Evolutionary conservation across 805 yeast genomes (phyloP), one percentile per base, ranked within the genome.

Genomic region (Zygosaccharomyces gambellarensis): DNA sequence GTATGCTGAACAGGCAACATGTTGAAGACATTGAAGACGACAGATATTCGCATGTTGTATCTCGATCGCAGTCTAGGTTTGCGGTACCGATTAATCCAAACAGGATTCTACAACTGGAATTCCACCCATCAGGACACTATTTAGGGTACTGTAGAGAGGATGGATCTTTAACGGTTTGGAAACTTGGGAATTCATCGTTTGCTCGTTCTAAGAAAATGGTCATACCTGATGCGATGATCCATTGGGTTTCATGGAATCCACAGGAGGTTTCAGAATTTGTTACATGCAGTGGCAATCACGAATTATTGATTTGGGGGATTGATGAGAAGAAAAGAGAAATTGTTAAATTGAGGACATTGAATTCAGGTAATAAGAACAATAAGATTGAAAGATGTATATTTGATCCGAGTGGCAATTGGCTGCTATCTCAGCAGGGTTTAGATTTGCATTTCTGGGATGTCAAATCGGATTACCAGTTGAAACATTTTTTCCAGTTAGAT

Each of bases 401-500:
- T 58, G 74, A 78, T 12, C 66, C 71, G 3, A 79, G 74, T 56
- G 83, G 85, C 0, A 64, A 65, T 29, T 64, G 71, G 54, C 54
- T 83, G 29, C 67, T 73, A 2, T 78, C 73, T 11, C 72, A 72
- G 2, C 76, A 77, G 25, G 62, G 72, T 45, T 71, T 73, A 17
- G 63, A 61, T 3, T 41, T 81, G 0, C 51, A 58, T 7, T 51
- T 80, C 3, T 69, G 69, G 43, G 65, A 71, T 27, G 70, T 69
- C 1, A 46, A 46, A 9, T 56, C 64, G 3, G 67, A 69, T 48
- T 71, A 69, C 51, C 52, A 40, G 63, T 63, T 46, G 8, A 65
- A 34, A 5, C 36, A 50, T 28, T 29, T 44, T 2, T 45, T 38
- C 14, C 47, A 50, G 2, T 23, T 59, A 4, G 43, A 43, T 30